Base-by-base conservation (phyloP, 305 asterid genomes). In the Fraxinus paxiana region DNA sequence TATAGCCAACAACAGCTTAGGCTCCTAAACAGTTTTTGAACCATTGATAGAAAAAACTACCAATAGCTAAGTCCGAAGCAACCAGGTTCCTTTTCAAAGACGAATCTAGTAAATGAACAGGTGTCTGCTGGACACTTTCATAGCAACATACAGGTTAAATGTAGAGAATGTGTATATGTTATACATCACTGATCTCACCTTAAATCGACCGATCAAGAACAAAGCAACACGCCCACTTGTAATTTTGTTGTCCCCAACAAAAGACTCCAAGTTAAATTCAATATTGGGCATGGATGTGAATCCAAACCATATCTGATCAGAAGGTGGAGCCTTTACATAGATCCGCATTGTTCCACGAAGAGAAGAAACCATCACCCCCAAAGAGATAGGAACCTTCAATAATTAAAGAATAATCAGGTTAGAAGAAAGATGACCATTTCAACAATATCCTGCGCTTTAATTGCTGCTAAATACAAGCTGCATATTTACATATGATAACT, bases 221-320 rank as follows among this genome's bases (percentile, higher is more conserved):
- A 91, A 59, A 73, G 93, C 95, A 72, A 94, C 87, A 83, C 84
- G 97, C 71, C 93, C 91, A 79, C 85, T 94, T 74, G 99, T 91
- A 83, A 96, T 88, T 89, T 92, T 92, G 86, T 80, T 94, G 59
- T 92, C 98, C 74, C 98, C 98, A 83, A 94, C 89, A 82, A 73
- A 92, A 78, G 98, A 88, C 63, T 91, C 97, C 91, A 96, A 88
- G 84, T 91, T 87, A 77, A 96, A 90, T 63, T 92, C 95, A 81
- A 96, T 84, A 82, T 91, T 96, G 67, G 99, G 99, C 98, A 96
- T 92, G 9, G 93, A 85, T 74, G 92, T 87, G 90, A 96, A 96
- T 61, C 93, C 96, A 87, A 89, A 88, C 98, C 99, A 96, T 82
- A 96, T 84, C 83, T 90, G 97, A 90, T 94, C 98, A 41, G 98